Conservation (phyloP, 257 asterid genomes). For the Solanum phureja region DNA sequence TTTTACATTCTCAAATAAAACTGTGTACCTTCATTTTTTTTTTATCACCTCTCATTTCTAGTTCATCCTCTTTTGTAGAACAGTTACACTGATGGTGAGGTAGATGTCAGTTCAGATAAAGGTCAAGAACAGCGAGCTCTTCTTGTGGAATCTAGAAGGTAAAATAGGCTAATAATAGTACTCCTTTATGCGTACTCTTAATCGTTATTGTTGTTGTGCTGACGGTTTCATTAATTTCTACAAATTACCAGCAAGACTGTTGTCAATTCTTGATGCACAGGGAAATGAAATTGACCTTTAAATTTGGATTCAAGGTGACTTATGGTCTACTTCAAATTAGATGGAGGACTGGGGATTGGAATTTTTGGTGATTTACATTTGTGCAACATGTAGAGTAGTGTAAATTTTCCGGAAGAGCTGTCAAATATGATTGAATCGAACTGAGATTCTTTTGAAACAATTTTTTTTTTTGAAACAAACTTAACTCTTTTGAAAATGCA, state of each 20-base stretch:
- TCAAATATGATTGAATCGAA: neutral
- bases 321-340: neutral
- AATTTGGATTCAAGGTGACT: neutral
- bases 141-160: conserved; percentile 78
- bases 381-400: neutral
- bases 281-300: neutral
- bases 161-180: neutral
- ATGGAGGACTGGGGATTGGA: neutral
- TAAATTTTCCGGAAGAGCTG: neutral
- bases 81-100: conserved; percentile 59
- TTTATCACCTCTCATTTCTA: neutral
- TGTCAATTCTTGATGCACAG: neutral
- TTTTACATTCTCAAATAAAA: neutral
- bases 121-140: conserved; percentile 52
- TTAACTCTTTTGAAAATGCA: neutral
- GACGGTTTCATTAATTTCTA: neutral
- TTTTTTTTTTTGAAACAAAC: neutral
- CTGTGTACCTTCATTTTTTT: neutral
- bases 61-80: neutral
- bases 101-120: conserved; percentile 34
- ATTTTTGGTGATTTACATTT: neutral
- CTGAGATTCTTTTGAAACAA: neutral
- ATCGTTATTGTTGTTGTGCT: neutral
- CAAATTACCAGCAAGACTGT: neutral
- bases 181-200: neutral